These are phyloP conservation scores for Tephrocybe rancida DNA, from an alignment of 768 basidiomycete species.

Conservation along the genomic window DNA sequence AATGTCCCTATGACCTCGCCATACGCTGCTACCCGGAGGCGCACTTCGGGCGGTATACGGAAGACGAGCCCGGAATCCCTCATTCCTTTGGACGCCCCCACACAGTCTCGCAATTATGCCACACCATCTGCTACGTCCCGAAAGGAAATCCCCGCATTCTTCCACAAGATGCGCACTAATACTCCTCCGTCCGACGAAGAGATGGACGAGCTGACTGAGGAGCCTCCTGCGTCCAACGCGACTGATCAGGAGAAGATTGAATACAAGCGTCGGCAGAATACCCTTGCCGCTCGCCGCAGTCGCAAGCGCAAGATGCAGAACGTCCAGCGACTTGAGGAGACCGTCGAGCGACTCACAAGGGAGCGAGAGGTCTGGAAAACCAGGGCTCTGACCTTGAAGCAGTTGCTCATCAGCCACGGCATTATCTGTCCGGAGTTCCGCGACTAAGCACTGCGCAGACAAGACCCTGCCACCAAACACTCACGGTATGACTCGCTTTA, in stretches of 20 bases:
- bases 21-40: constrained; percentile 17
- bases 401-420: constrained; percentile 58
- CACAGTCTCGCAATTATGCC: constrained; percentile 74
- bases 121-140: constrained; percentile 76
- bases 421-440: constrained; percentile 57
- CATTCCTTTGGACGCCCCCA: constrained; percentile 76
- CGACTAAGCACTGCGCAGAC: constrained; percentile 19
- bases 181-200: constrained; percentile 49
- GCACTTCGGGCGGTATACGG: constrained; percentile 13
- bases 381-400: constrained; percentile 50
- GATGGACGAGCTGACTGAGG: constrained; percentile 51
- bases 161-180: constrained; percentile 54
- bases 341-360: constrained; percentile 48
- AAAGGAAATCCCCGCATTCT: constrained; percentile 76
- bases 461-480: neutral
- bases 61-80: constrained; percentile 54
- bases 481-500: constrained; percentile 6
- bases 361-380: constrained; percentile 69
- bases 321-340: constrained; percentile 64
- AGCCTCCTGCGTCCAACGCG: constrained; percentile 40
- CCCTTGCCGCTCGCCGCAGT: constrained; percentile 80
- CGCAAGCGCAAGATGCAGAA: constrained; percentile 76
- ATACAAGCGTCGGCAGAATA: constrained; percentile 82
- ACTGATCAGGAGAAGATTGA: constrained; percentile 69
- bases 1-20: constrained; percentile 7